Percentiles rank a stretch among this genome's conserved stretches.
Evolutionary conservation across 2,329 filamentous ascomycete genomes (phyloP).

Genomic region (Atkinsonella texensis): DNA sequence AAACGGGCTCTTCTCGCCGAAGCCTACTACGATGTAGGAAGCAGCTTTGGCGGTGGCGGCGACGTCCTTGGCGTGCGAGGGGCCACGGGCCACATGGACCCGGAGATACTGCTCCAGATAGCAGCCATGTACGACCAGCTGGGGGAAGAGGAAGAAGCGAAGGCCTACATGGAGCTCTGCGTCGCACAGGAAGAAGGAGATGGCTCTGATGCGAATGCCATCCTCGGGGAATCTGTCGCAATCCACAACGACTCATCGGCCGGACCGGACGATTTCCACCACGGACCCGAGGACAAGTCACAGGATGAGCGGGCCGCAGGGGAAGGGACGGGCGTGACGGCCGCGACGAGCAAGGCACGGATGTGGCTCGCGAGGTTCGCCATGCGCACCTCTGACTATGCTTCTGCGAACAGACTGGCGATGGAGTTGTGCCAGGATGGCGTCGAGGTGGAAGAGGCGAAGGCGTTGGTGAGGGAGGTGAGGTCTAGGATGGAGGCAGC

Average conservation of each 20-base stretch:
- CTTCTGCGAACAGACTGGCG: constrained; percentile 66
- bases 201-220: constrained; percentile 22
- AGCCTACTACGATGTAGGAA: constrained; percentile 64
- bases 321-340: constrained; percentile 71
- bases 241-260: constrained; percentile 43
- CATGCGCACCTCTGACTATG: constrained; percentile 63
- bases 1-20: constrained; percentile 86
- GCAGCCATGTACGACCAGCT: constrained; percentile 78
- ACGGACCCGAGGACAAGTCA: constrained; percentile 16
- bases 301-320: constrained; percentile 9
- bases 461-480: constrained; percentile 80
- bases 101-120: constrained; percentile 82
- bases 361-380: constrained; percentile 86
- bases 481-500: constrained; percentile 58
- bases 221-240: constrained; percentile 36
- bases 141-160: constrained; percentile 65
- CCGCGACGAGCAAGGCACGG: constrained; percentile 80
- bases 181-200: constrained; percentile 81
- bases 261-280: constrained; percentile 24
- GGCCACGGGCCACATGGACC: constrained; percentile 57
- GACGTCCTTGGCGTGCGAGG: constrained; percentile 36
- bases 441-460: constrained; percentile 92
- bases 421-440: constrained; percentile 93
- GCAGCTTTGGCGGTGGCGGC: constrained; percentile 38
- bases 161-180: constrained; percentile 91